Base-by-base conservation (phyloP, 805 yeast genomes). In the Ogataea paraovalis region DNA sequence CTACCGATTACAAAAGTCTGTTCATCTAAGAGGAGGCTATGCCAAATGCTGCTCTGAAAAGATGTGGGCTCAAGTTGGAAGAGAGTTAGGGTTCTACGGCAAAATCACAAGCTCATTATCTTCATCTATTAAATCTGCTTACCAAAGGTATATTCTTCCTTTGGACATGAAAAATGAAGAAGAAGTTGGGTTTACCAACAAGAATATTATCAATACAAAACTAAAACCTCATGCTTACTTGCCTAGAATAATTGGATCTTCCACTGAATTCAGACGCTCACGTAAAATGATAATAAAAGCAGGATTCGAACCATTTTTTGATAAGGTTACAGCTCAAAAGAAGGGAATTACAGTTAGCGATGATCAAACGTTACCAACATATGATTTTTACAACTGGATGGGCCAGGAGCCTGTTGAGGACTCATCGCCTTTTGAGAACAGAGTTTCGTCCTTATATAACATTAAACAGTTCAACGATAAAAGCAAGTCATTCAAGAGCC, bases 11-110 rank as follows among this genome's bases (percentile, higher is more conserved):
- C 74, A 78, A 54, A 68, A 75, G 34, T 72, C 79, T 13, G 94
- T 87, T 1, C 68, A 74, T 18, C 60, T 76, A 16, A 70, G 85
- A 50, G 94, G 94, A 18, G 95, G 95, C 0, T 82, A 73, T 59
- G 71, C 72, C 10, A 71, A 66, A 10, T 90, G 87, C n/a, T 77
- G 85, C 41, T 64, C 74, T 46, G 76, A 75, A 47, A 85, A 85
- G 57, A 70, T 79, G 41, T 88, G 96, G 96, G 89, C 89, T 1
- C 89, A 85, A 58, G 76, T 88, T 9, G 92, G 92, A 13, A 72
- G 90, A 46, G 96, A 87, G 56, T 67, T 88, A 43, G 95, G 96
- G 0, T 85, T 82, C 60, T 75, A 80, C 28, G 89, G 88, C 2
- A 76, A 80, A 54, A 80, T 82, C 44, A 82, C 83, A 78, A 82